Evolutionary conservation across 352 stramenopile species (phyloP).

Genomic region (Hyaloperonospora brassicae): DNA sequence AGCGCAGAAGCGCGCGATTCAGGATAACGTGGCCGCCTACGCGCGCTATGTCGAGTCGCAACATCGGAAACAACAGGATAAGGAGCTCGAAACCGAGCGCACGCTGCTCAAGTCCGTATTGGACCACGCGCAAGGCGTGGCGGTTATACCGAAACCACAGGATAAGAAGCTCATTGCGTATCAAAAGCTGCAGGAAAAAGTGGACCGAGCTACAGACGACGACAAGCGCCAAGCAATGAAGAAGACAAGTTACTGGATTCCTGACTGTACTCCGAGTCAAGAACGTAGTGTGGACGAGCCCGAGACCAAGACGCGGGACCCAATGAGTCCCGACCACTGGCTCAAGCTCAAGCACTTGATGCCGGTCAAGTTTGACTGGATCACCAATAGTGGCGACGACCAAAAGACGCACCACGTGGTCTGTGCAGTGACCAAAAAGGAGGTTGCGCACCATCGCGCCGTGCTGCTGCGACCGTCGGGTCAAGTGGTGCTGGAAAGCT

Average conservation of each 20-base stretch:
- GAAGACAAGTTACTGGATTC: conserved; percentile 82
- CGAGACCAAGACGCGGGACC: conserved; percentile 67
- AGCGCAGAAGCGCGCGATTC: conserved; percentile 73
- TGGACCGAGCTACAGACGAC: conserved; percentile 63
- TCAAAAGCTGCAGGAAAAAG: conserved; percentile 59
- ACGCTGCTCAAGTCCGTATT: conserved; percentile 46
- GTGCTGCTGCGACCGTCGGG: conserved; percentile 76
- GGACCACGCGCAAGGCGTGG: conserved; percentile 23
- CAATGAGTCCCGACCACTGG: conserved; percentile 64
- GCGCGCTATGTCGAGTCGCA: conserved; percentile 51
- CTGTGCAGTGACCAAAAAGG: conserved; percentile 77
- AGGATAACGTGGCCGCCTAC: conserved; percentile 57
- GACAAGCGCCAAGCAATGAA: conserved; percentile 74
- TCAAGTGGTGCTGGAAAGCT: conserved; percentile 71
- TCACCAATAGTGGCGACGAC: conserved; percentile 9
- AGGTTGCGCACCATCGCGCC: conserved; percentile 66
- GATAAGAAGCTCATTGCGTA: conserved; percentile 9
- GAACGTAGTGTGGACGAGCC: conserved; percentile 45
- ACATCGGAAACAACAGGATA: conserved; percentile 41
- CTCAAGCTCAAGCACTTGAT: conserved; percentile 86
- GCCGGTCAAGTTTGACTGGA: conserved; percentile 80
- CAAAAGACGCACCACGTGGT: conserved; percentile 28
- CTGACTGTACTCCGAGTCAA: conserved; percentile 62
- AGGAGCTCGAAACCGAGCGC: conserved; percentile 40
- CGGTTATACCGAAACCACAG: neutral